These are phyloP conservation scores for Aspergillus funiculosus DNA, from an alignment of 495 filamentous ascomycete genomes.

Conservation along the genomic window DNA sequence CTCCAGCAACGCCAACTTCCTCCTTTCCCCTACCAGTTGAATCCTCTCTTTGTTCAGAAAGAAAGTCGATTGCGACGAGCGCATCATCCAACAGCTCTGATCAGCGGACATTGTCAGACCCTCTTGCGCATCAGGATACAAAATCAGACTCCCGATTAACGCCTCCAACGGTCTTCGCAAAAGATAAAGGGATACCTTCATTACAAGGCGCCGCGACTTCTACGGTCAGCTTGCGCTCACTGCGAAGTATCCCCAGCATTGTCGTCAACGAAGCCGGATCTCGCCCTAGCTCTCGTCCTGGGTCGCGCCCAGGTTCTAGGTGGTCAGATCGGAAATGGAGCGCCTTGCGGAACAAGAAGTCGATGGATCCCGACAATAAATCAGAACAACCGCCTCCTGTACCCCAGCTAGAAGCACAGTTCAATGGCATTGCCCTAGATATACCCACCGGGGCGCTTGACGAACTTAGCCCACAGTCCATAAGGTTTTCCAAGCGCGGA, in stretches of 20 bases:
- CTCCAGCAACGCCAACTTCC: constrained; percentile 26
- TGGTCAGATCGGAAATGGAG: constrained; percentile 46
- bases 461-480: constrained; percentile 44
- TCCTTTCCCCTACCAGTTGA: constrained; percentile 28
- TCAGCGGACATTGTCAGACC: constrained; percentile 20
- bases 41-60: constrained; percentile 23
- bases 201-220: constrained; percentile 14
- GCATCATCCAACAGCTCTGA: constrained; percentile 23
- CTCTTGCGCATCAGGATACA: constrained; percentile 13
- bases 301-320: constrained; percentile 28
- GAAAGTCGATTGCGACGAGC: constrained; percentile 26
- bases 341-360: constrained; percentile 31
- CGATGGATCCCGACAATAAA: constrained; percentile 33
- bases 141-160: constrained; percentile 11
- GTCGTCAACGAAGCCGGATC: constrained; percentile 32
- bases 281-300: constrained; percentile 35
- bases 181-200: constrained; percentile 1
- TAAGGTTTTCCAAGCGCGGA: constrained; percentile 55
- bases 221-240: constrained; percentile 24
- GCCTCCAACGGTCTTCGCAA: constrained; percentile 5
- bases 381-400: constrained; percentile 31
- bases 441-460: constrained; percentile 52
- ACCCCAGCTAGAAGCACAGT: constrained; percentile 35
- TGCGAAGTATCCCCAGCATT: constrained; percentile 42
- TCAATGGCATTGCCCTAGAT: constrained; percentile 49